A percentile compares a stretch with the other conserved stretches of the same genome.
These are phyloP conservation scores for Blastobotrys petasosporus DNA, from an alignment of 1,139 yeast species.

Conservation along the genomic window DNA sequence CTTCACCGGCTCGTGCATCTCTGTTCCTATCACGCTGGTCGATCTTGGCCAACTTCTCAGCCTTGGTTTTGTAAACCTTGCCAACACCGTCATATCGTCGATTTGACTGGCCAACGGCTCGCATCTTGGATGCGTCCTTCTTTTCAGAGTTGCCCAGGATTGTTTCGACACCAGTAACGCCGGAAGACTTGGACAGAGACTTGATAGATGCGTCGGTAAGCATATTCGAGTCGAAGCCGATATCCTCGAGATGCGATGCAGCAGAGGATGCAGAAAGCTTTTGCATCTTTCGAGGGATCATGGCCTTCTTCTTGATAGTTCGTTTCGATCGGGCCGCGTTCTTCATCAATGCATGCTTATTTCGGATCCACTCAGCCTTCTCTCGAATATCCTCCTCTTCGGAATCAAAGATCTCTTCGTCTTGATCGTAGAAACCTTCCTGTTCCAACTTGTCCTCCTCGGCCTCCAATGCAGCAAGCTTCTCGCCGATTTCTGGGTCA, in stretches of 20 bases:
- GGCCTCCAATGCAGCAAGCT: slow-evolving; percentile 89
- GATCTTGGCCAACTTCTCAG: slow-evolving; percentile 79
- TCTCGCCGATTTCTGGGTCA: slow-evolving; percentile 91
- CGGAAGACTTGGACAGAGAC: slow-evolving; percentile 52
- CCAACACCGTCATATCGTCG: slow-evolving; percentile 81
- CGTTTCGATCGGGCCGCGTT: slow-evolving; percentile 83
- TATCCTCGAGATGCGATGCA: slow-evolving; percentile 82
- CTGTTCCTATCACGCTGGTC: slow-evolving; percentile 94
- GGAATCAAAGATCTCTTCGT: slow-evolving; percentile 63
- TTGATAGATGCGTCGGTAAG: slow-evolving; percentile 40
- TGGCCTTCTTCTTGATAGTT: slow-evolving; percentile 78
- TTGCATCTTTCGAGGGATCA: slow-evolving; percentile 87
- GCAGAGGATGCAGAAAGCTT: slow-evolving; percentile 70
- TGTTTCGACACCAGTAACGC: slow-evolving; percentile 67
- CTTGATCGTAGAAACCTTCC: slow-evolving; percentile 95
- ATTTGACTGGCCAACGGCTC: slow-evolving; percentile 60
- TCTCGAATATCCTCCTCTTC: slow-evolving; percentile 69
- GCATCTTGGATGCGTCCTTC: slow-evolving; percentile 34
- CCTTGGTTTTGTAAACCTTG: slow-evolving; percentile 65
- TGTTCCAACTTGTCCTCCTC: slow-evolving; percentile 91
- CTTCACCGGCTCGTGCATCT: slow-evolving; percentile 90
- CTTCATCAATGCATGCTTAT: slow-evolving; percentile 89
- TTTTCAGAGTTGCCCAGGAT: slow-evolving; percentile 46
- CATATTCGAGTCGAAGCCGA: slow-evolving; percentile 80
- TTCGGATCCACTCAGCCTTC: slow-evolving; percentile 93